Base-by-base conservation (phyloP, 805 yeast genomes). In the Lachancea quebecensis region DNA sequence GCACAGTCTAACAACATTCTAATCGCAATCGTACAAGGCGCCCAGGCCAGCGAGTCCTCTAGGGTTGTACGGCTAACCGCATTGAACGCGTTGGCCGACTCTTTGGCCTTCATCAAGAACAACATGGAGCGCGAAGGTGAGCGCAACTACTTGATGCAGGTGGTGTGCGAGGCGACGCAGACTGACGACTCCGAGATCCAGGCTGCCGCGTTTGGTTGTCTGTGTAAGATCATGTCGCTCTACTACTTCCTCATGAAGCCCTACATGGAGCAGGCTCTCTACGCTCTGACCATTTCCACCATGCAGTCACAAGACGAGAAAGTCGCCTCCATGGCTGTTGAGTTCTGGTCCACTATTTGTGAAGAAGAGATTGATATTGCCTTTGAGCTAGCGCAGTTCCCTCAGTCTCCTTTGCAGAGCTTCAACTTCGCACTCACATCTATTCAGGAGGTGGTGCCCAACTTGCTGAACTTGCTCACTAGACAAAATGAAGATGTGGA, bases 301-400 rank as follows among this genome's bases (percentile, higher is more conserved):
- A 93, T 93, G 96, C 82, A 82, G 66, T 82, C 88, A 46, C 53
- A 58, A 6, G 60, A 69, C 30, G 84, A 87, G 67, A 78, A 78
- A 56, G 98, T 93, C 28, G 84, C 96, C 1, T 88, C 97, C 62
- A 90, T 91, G 97, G 97, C 99, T 28, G 93, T 93, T 47, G 99
- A 93, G 69, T 91, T 93, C 65, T 93, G 99, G 99, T 81, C 91
- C 48, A 88, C 99, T n/a, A 93, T 93, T n/a, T 90, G 98, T 71
- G 99, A 93, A 70, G 96, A 85, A 61, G 99, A 93, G 67, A 74
- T 85, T 51, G 96, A 87, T 51, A 80, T 86, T 48, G 78, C 84
- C 14, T 66, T 78, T 48, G 86, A 81, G 60, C 71, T 77, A 52
- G 81, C 80, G 39, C 89, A 83, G 54, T 72, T 63, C 55, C 78